Base-by-base conservation (phyloP, 148 eudicot genomes). In the Rhododendron vialii region DNA sequence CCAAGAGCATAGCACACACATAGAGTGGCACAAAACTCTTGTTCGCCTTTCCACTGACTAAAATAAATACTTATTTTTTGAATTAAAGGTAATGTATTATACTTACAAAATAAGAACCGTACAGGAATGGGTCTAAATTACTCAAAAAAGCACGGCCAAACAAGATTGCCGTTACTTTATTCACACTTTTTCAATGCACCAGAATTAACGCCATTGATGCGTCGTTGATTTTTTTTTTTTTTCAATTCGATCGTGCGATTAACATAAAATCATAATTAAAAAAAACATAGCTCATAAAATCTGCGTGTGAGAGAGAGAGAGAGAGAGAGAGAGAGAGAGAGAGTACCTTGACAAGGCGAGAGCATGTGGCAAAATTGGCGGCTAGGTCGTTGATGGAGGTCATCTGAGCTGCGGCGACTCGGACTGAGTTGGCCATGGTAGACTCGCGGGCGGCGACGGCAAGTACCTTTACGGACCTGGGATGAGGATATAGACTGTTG, bases 371-470 rank as follows among this genome's bases (percentile, higher is more conserved):
- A 89, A 93, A 95, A 87, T 95, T 95, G 94, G 92, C 84, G 88
- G 93, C 90, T 82, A 94, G 90, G 78, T 95, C 96, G 83, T 94
- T 94, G 94, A 93, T 86, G 41, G 98, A 94, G 78, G 98, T 95
- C 96, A 95, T 95, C 93, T 95, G 97, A 80, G 96, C 98, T 87
- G 95, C 97, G 87, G 98, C 97, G 78, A 95, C 93, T 78, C 95
- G 92, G 82, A 92, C 90, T 76, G 94, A 88, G 87, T 87, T 93
- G 82, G 98, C 92, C 95, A 93, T 93, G 86, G 84, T 85, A 87
- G 90, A 88, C 57, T 87, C 89, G 84, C 48, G 85, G 90, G 83
- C 81, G 80, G 53, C 47, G 83, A 59, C 41, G 84, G 77, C 85
- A n/a, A 81, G 86, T 13, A 82, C 45, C 3, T 55, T 24, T 85